These are phyloP conservation scores for Abrus precatorius DNA, from an alignment of 306 rosid species.

Conservation along the genomic window DNA sequence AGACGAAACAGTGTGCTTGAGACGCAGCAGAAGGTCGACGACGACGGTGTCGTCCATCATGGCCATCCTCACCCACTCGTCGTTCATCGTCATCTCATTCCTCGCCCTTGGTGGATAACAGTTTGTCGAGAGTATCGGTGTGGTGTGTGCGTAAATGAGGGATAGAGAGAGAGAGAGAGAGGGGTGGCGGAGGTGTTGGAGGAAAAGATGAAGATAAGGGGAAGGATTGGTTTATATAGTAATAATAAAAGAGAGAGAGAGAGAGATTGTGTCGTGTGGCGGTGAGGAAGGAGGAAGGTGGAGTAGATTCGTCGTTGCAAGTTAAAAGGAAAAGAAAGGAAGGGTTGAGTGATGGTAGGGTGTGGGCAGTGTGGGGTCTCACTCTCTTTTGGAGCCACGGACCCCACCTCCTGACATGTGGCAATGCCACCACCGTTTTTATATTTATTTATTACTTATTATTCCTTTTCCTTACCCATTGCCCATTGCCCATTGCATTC, in stretches of 20 bases:
- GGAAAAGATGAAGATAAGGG: conserved; percentile 38
- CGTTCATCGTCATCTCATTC: conserved; percentile 48
- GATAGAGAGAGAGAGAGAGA: conserved; percentile 2
- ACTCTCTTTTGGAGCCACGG: conserved; percentile 39
- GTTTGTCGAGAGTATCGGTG: conserved; percentile 4
- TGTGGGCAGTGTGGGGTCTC: conserved; percentile 53
- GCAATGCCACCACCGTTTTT: conserved; percentile 19
- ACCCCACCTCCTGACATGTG: conserved; percentile 50
- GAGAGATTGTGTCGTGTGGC: conserved; percentile 54
- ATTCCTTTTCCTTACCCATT: neutral
- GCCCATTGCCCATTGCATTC: neutral
- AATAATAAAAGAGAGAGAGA: neutral
- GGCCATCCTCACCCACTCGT: conserved; percentile 78
- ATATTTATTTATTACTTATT: neutral
- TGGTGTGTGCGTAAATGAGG: neutral
- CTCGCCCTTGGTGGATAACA: neutral
- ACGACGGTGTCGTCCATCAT: conserved; percentile 75
- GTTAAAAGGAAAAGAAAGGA: conserved; percentile 36
- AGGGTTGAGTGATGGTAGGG: conserved; percentile 7
- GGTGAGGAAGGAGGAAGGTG: conserved; percentile 56
- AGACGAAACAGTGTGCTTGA: conserved; percentile 57
- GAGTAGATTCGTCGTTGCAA: conserved; percentile 52
- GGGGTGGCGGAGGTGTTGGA: conserved; percentile 58
- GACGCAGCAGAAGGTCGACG: conserved; percentile 72
- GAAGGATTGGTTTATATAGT: conserved; percentile 43